Base-by-base conservation (phyloP, 345 rosid species). In the Eucalyptus microcorys region DNA sequence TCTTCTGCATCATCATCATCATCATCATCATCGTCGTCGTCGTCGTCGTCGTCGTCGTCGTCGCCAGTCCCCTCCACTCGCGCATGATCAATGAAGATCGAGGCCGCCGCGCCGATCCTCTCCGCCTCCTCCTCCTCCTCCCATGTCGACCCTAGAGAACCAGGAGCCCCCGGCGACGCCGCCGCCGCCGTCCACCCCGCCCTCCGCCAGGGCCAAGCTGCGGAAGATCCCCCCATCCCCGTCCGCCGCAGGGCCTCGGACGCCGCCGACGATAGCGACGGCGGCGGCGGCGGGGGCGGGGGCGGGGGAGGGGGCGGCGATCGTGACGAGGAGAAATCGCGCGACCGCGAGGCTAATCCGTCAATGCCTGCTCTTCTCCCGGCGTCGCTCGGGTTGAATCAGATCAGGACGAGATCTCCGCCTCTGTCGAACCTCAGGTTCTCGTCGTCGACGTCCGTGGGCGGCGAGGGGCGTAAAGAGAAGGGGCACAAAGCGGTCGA, bases 371-470 rank as follows among this genome's bases (percentile, higher is more conserved):
- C 88, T 34, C 95, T 45, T 93, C 94, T 92, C 16, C 92, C 98
- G 81, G 94, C 98, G 11, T 91, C 95, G 30, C 93, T 96, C 27
- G 96, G 97, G 86, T 91, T 98, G 87, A 97, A 98, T 86, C 95
- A 95, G 84, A 98, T 98, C 85, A 93, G 90, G 90, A 98, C 99
- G 47, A 96, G 94, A 89, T 96, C 97, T 87, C 91, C 93, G 21
- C 86, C 91, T 45, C 93, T 90, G 24, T 95, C 97, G 85, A 94
- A 97, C 88, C 93, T 96, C 71, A 90, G 97, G 86, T 92, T 94
- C 85, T 92, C 95, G 6, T 92, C 95, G 5, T 93, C 98, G 43
- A 80, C 93, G 17, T 68, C 89, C 57, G 81, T 87, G 27, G 71
- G 88, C 68, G 61, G 87, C 86, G 92, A 93, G 71, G 89, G 64